phyloP scores from a whole-genome alignment of 345 rosid species.

The Turritis glabra region DNA sequence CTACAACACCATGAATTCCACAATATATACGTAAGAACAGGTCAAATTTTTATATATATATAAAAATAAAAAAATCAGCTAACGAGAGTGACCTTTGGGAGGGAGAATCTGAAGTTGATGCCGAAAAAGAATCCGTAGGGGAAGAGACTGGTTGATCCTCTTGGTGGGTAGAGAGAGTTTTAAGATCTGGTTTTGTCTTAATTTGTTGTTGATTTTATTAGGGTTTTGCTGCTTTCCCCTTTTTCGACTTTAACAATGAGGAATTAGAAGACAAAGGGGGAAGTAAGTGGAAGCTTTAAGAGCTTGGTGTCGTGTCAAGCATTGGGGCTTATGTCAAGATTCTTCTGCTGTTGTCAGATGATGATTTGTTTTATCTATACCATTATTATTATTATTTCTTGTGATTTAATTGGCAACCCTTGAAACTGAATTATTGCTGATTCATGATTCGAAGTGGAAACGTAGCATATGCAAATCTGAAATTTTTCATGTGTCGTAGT shows the following conservation, averaged over 20 bases:
- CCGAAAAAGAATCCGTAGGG: not conserved
- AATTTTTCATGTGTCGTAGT: no score
- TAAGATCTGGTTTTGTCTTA: slow-evolving; percentile 22
- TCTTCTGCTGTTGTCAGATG: slow-evolving; percentile 28
- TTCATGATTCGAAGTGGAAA: not conserved
- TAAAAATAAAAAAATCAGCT: no score
- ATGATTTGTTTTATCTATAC: slow-evolving; percentile 4
- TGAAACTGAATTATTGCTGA: not conserved
- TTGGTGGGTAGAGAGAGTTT: slow-evolving; percentile 7
- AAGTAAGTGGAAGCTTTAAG: slow-evolving; percentile 32
- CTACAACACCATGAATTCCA: slow-evolving; percentile 2
- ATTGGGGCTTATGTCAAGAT: slow-evolving; percentile 34
- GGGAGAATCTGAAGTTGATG: slow-evolving; percentile 20
- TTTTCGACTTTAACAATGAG: slow-evolving; percentile 34
- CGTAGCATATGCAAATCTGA: not conserved
- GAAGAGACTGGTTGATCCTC: not conserved
- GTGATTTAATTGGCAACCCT: not conserved
- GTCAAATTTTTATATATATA: not conserved
- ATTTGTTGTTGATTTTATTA: slow-evolving; percentile 16
- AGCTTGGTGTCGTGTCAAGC: slow-evolving; percentile 33
- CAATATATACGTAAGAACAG: slow-evolving; percentile 5
- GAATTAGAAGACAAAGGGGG: slow-evolving; percentile 22
- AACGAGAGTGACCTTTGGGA: slow-evolving; percentile 21
- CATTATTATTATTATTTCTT: not conserved
- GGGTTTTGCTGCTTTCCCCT: slow-evolving; percentile 29